Evolutionary conservation across 441 rosid genomes (phyloP), one percentile per base, ranked within the genome.

Genomic region (Caryocar brasiliense): DNA sequence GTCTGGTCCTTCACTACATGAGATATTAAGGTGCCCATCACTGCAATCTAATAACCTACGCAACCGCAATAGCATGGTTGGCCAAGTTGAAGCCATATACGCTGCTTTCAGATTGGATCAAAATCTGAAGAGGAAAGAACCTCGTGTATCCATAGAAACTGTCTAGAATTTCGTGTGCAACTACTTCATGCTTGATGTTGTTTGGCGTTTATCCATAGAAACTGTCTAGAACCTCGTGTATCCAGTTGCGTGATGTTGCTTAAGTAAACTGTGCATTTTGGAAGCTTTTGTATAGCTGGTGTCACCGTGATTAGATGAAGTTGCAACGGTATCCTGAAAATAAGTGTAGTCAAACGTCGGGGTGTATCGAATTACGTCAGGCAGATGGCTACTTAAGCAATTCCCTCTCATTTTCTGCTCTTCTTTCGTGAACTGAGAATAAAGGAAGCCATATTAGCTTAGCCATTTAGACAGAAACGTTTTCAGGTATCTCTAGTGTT

Each of bases 81-180:
- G 45, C 56, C 80, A 72, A 40, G 69, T 77, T 17, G 80, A 83
- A 56, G 81, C 86, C 27, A 68, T 92, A 50, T 82, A 82, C 66
- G 78, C 92, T 65, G 81, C 97, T 20, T 92, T 92, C 71, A 85
- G 76, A 55, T 23, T 82, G 77, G 92, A 77, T 23, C 72, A 65
- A 54, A 82, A 72, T 56, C 29, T 51, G 6, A 34, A 66, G 13
- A 67, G 68, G 70, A 62, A 48, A 42, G 66, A 70, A 32, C 47
- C 60, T 40, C 52, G 43, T 27, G 10, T 51, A 35, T 59, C 72
- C 18, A 10, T 62, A 17, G 63, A 59, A 49, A 65, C 61, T 34
- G 36, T 41, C 7, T 56, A 65, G 43, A 33, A 5, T 40, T 17
- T 23, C 6, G 1, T 23, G 19, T 41, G 19, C n/a, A 1, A 6